Base-by-base conservation (phyloP, 2,329 filamentous ascomycete species). In the Aspergillus uvarum region DNA sequence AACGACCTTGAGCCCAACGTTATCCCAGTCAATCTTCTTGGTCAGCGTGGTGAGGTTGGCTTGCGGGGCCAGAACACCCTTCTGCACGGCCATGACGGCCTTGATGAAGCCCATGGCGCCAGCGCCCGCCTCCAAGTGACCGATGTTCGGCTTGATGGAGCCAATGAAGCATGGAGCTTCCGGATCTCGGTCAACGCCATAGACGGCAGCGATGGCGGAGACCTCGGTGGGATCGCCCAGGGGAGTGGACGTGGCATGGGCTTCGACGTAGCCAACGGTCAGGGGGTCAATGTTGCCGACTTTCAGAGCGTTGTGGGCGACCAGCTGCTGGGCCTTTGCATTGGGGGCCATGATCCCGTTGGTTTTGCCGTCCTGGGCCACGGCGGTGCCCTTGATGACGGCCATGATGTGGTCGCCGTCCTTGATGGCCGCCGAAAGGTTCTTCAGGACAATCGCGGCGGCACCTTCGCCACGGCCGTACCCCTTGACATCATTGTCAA, bases 281-380 rank as follows among this genome's bases (percentile, higher is more conserved):
- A 38, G 21, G 1, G 69, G 62, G n/a, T 67, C 61, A 5, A 73
- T 44, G 6, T 56, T 44, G 2, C 58, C 66, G 7, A 38, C 56
- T 0, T 51, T 14, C 5, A 70, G 63, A 1, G 70, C 70, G 21
- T 63, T 67, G 2, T 61, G 29, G 1, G 71, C 70, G 4, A 74
- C 70, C 0, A 66, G 51, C 32, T 72, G 62, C 56, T 76, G 74
- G 0, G 73, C 68, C 10, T 64, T 58, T 2, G 60, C 67, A 32
- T 70, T 75, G 2, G 74, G 74, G 3, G 72, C 72, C 72, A 74
- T 76, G 54, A 75, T 74, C 4, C 73, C 72, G 21, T 69, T 70
- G 0, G 70, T 71, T n/a, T 70, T 69, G 0, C 72, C 73, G 12
- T 73, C 71, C 16, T 76, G 74, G 16, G 71, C 71, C 0, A 75